phyloP scores from a whole-genome alignment of 2,329 filamentous ascomycete species.

The Hyphodiscus sp. region DNA sequence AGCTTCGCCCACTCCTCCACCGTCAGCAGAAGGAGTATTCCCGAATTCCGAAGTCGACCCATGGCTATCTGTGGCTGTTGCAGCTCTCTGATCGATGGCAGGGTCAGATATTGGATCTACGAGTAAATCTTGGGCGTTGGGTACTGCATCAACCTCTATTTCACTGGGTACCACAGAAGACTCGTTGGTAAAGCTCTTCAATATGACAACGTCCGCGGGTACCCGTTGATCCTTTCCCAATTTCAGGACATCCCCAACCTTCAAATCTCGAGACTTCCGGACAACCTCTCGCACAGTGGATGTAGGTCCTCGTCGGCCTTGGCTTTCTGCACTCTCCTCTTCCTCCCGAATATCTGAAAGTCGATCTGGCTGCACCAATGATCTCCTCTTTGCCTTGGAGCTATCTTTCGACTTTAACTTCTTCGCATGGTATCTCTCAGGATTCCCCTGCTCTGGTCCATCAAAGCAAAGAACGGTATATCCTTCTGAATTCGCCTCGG shows the following conservation, averaged over 20 bases:
- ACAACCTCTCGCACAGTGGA: slow-evolving; percentile 57
- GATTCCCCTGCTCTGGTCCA: slow-evolving; percentile 38
- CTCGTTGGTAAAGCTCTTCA: slow-evolving; percentile 71
- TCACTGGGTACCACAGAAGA: slow-evolving; percentile 25
- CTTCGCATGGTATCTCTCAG: slow-evolving; percentile 32
- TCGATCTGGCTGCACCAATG: slow-evolving; percentile 34
- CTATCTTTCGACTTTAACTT: slow-evolving; percentile 42
- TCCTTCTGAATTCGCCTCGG: slow-evolving; percentile 87
- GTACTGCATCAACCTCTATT: background rate
- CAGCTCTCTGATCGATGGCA: slow-evolving; percentile 19
- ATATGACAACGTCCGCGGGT: slow-evolving; percentile 86
- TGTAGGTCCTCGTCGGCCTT: slow-evolving; percentile 37
- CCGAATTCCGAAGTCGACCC: slow-evolving; percentile 22
- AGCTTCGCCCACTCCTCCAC: slow-evolving; percentile 59
- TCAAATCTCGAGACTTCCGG: slow-evolving; percentile 81
- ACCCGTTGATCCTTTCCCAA: slow-evolving; percentile 87
- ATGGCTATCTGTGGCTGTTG: slow-evolving; percentile 16
- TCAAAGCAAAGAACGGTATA: slow-evolving; percentile 74
- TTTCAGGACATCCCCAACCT: slow-evolving; percentile 92
- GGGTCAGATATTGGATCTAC: slow-evolving; percentile 28
- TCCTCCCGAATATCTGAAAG: slow-evolving; percentile 66
- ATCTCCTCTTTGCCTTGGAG: slow-evolving; percentile 33
- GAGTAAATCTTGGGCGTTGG: slow-evolving; percentile 19
- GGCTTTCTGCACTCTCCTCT: slow-evolving; percentile 46
- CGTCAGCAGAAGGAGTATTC: slow-evolving; percentile 26